A percentile compares a stretch with the other conserved stretches of the same genome.
phyloP scores from a whole-genome alignment of 164 flowering plant species.

The Buxus sempervirens region DNA sequence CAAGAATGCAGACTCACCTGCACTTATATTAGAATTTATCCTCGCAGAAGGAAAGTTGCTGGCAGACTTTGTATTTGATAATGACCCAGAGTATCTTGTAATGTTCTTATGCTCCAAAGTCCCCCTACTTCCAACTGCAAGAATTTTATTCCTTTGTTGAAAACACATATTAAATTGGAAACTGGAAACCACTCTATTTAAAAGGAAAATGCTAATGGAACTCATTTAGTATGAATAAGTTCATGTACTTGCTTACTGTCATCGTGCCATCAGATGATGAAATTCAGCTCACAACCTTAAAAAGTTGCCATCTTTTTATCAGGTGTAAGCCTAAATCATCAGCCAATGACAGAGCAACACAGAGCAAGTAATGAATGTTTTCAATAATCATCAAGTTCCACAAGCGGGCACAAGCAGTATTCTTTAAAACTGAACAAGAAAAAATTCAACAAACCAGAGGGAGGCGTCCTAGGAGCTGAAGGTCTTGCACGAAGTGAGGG shows the following conservation, averaged over 20 bases:
- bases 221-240: too few relatives aligned
- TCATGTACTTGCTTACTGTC: too few relatives aligned
- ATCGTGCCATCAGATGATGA: too few relatives aligned
- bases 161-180: not conserved
- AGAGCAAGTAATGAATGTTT: too few relatives aligned
- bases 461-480: constrained; percentile 66
- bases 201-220: not conserved
- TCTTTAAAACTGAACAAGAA: too few relatives aligned
- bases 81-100: constrained; percentile 41
- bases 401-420: too few relatives aligned
- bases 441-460: constrained; percentile 49
- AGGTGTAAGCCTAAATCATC: too few relatives aligned
- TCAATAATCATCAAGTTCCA: too few relatives aligned
- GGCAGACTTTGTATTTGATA: constrained; percentile 40
- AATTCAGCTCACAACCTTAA: too few relatives aligned
- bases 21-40: constrained; percentile 32
- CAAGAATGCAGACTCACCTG: constrained; percentile 34
- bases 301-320: too few relatives aligned
- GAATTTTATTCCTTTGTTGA: not conserved
- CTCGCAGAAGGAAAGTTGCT: constrained; percentile 40
- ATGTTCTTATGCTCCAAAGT: constrained; percentile 44
- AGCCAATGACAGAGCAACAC: too few relatives aligned
- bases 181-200: not conserved
- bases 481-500: constrained; percentile 81
- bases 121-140: constrained; percentile 46